Base-by-base conservation (phyloP, 176 grass and related monocot genomes). In the Phragmites australis region DNA sequence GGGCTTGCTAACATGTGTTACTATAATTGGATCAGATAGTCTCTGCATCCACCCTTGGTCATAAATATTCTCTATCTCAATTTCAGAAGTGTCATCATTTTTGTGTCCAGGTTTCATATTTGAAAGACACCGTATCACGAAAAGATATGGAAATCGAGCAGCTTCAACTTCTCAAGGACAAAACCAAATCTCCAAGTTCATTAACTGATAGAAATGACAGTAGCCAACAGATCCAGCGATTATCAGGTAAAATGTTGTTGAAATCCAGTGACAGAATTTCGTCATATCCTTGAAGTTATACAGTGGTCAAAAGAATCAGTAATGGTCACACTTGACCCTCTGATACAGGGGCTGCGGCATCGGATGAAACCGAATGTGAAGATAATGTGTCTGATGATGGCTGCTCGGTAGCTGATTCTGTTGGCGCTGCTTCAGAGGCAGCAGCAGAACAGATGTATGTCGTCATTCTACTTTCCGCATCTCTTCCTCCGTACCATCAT, bases 91-190 rank as follows among this genome's bases (percentile, higher is more conserved):
- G 9, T 66, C 39, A 27, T 80, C 14, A 9, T 56, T 56, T 14
- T 65, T 56, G 42, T 65, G 61, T 87, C 48, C 84, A 97, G 94
- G 94, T 97, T 76, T 81, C 89, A 74, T 97, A 81, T 82, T 86
- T 97, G 56, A 97, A 94, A 78, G 94, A 92, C 62, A 88, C 89
- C 43, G 65, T 94, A 89, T 63, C 85, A 59, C 91, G 63, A 40
- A 97, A 97, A 77, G 91, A 94, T 80, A 85, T 90, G 57, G 91
- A 94, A 84, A 94, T 97, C 3, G 91, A 94, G 65, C n/a, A n/a
- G n/a, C n/a, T n/a, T n/a, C 94, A 90, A 44, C 81, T 82, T 56
- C 18, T 93, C 31, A 89, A 88, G 66, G 77, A 89, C 30, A 93
- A 84, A 80, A 48, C 63, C 48, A 90, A 81, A 88, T 86, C 78